These are phyloP conservation scores for Amaranthus hypochondriacus DNA, from an alignment of 148 eudicot species.

Conservation along the genomic window DNA sequence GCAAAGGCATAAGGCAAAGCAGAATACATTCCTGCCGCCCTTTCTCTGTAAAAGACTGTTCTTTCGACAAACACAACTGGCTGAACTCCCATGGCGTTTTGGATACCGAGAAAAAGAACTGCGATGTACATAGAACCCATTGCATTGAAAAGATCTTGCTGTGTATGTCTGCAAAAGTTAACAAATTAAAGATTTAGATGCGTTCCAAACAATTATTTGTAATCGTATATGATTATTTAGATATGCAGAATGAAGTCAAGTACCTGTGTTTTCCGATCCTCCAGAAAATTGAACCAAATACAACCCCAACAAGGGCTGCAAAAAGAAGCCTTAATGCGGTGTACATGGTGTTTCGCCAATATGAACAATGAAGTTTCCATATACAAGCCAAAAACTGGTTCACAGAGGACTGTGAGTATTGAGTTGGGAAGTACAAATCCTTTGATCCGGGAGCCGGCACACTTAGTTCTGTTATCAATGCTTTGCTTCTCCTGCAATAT, in stretches of 20 bases:
- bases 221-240: no score
- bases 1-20: conserved; percentile 64
- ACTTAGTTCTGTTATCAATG: conserved; percentile 40
- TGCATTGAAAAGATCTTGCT: conserved; percentile 53
- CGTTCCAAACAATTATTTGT: no score
- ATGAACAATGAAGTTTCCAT: conserved; percentile 59
- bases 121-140: conserved; percentile 65
- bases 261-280: conserved; percentile 43
- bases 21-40: conserved; percentile 74
- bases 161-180: conserved; percentile 25
- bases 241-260: neutral
- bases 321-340: conserved; percentile 51
- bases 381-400: conserved; percentile 50
- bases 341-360: conserved; percentile 61
- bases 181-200: neutral
- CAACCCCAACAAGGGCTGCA: conserved; percentile 38
- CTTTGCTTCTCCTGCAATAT: conserved; percentile 48
- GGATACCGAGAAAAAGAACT: conserved; percentile 46
- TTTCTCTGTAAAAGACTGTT: conserved; percentile 65
- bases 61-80: conserved; percentile 60
- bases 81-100: conserved; percentile 50
- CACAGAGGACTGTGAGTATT: conserved; percentile 42
- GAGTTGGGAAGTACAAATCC: conserved; percentile 48
- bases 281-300: conserved; percentile 64
- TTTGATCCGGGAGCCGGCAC: conserved; percentile 46